Evolutionary conservation across 345 rosid genomes (phyloP), one percentile per base, ranked within the genome.

Genomic region (Salix arbutifolia): DNA sequence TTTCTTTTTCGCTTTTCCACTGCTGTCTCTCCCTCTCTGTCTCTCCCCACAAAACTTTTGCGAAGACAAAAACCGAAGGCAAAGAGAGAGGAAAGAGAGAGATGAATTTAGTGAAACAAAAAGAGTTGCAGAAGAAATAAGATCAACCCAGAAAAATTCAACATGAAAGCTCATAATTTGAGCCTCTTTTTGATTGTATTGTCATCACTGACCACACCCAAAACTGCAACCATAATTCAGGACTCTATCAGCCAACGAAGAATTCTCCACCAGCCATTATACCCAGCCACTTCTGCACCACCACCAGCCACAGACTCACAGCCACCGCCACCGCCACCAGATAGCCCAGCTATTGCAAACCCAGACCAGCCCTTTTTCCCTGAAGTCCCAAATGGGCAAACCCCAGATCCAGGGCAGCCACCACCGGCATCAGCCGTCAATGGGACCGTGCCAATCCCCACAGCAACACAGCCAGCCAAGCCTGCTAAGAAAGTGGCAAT

Each of bases 281-380:
- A 87, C 50, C 97, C 98, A 16, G 96, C 50, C 1, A 72, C 56
- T 77, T 78, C 93, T 2, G 82, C 88, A 2, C 90, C 93, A 25
- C 93, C 93, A 23, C 89, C 92, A 8, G 84, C 9, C 4, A 13
- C 76, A 0, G 85, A 81, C n/a, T n/a, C 64, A 4, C 79, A 84
- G 0, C 74, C 91, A 0, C 78, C 89, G 31, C 91, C 96, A 2
- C 86, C 96, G 46, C 84, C 96, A 1, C 88, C 94, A 3, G 85
- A 74, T 19, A 76, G 74, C 48, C 70, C 84, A 6, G 76, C 11
- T 18, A 79, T 79, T 11, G 88, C 91, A 5, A 71, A 79, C 72
- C 96, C 97, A 1, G 89, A 89, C 84, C 92, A 92, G 81, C 98
- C 98, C 5, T 94, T 94, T 75, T 94, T 94, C 84, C 97, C 98